Base-by-base conservation (phyloP, 768 basidiomycete species). In the Tricholoma sp. region DNA sequence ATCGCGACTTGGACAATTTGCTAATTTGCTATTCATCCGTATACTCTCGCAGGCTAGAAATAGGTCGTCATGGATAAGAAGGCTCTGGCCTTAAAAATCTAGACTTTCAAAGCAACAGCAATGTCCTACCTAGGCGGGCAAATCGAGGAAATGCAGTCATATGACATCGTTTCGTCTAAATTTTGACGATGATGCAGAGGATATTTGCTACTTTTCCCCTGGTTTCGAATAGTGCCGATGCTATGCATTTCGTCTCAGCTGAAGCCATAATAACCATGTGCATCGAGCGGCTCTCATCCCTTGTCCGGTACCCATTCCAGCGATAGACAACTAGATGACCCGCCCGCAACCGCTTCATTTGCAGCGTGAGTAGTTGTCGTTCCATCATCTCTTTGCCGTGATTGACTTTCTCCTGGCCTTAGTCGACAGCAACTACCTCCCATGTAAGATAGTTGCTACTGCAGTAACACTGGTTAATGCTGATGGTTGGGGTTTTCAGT, bases 261-360 rank as follows among this genome's bases (percentile, higher is more conserved):
- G 37, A 52, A 24, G 36, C 15, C 52, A 39, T 54, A 24, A 24
- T 24, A 41, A 39, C 57, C 41, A 52, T 52, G 29, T 6, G 50
- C 29, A 47, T 36, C 54, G 45, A 39, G 56, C 39, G 45, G 52
- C 61, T 61, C 61, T 57, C 52, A 50, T 60, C 65, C 71, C 61
- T 72, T 65, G 73, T 76, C 73, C 70, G 72, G 74, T 69, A 76
- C 75, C 73, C 72, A 70, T 57, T 65, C 68, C 53, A 55, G 45
- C 62, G 24, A 24, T 24, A 68, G 67, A 61, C 67, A 69, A 67
- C 68, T 71, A 60, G 63, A 60, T 71, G 70, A 70, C 70, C 61
- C 74, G 72, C 57, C 75, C 76, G 57, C 72, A 72, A 62, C 73
- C 74, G 45, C 73, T 76, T 55, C 71, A 74, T 56, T 70, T 79